Percentiles rank a stretch among this genome's conserved stretches.
phyloP scores from a whole-genome alignment of 2,329 filamentous ascomycete species.

The Endocalyx cinctus region DNA sequence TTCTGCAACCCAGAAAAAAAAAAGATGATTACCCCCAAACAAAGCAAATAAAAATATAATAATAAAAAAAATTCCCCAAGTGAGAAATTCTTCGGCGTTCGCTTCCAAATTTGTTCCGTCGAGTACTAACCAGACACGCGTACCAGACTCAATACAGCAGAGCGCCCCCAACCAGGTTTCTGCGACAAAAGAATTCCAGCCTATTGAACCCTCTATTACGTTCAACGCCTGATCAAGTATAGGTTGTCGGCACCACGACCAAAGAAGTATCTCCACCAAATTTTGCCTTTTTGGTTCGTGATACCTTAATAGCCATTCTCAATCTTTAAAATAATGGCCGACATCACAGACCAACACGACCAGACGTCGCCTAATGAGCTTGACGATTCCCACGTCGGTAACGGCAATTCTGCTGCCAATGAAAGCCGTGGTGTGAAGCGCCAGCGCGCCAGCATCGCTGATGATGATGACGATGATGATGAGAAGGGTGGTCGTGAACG shows the following conservation, averaged over 20 bases:
- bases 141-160: slow-evolving; percentile 46
- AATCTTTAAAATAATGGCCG: slow-evolving; percentile 57
- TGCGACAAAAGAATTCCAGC: slow-evolving; percentile 42
- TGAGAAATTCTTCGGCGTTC: slow-evolving; percentile 34
- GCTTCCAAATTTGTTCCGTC: slow-evolving; percentile 38
- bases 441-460: slow-evolving; percentile 72
- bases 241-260: slow-evolving; percentile 62
- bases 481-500: slow-evolving; percentile 97
- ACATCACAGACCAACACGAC: slow-evolving; percentile 74
- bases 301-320: slow-evolving; percentile 32
- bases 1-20: too few species aligned
- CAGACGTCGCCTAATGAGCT: slow-evolving; percentile 70
- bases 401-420: slow-evolving; percentile 60
- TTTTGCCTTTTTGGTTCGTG: slow-evolving; percentile 50
- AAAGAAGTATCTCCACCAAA: slow-evolving; percentile 59
- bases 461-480: slow-evolving; percentile 96
- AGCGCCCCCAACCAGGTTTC: slow-evolving; percentile 49
- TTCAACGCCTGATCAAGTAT: slow-evolving; percentile 61
- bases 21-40: too few species aligned
- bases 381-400: slow-evolving; percentile 70
- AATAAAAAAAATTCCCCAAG: too few species aligned
- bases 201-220: slow-evolving; percentile 42
- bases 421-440: slow-evolving; percentile 87
- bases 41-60: too few species aligned
- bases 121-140: slow-evolving; percentile 20